Evolutionary conservation across 2,329 filamentous ascomycete species (phyloP), one percentile per base, ranked within the genome.

Genomic region (Beauveria australis): DNA sequence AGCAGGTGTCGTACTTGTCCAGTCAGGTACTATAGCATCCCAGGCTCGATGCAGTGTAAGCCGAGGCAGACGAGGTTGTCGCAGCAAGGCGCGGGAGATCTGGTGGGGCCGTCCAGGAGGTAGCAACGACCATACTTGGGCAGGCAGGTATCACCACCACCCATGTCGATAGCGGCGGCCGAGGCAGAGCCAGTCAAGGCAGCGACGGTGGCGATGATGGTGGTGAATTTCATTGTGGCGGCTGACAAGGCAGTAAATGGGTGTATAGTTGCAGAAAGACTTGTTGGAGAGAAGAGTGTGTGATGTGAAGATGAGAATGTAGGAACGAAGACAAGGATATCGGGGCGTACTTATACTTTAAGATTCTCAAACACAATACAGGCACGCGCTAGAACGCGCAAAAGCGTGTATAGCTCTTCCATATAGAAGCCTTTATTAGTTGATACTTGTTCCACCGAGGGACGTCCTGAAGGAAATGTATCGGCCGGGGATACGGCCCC

Each of bases 81-180:
- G 37, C 40, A 59, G 26, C 47, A 44, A 22, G 24, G 19, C 53
- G 19, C 9, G 18, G 53, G 33, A 28, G 53, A 37, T 40, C 22
- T 33, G 18, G 53, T 41, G 18, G 44, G 53, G 41, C 53, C 53
- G n/a, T 16, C 33, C 10, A 37, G 26, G 24, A 30, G 22, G 53
- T 33, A 55, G 53, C 55, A 59, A 18, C 43, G 40, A 41, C 57
- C 48, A n/a, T 59, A 53, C 37, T 59, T 48, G 26, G 37, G 14
- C 30, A 53, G 33, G 37, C 57, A 60, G 19, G 49, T 28, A 41
- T 60, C 57, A 19, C 41, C 19, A 41, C 48, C 57, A 16, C 40
- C 18, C 14, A 18, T 9, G 16, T 49, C 57, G 22, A 60, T 53
- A 49, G 49, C 57, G 14, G 48, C 41, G 41, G 57, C 57, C 3